Evolutionary conservation across 2,329 filamentous ascomycete species (phyloP).

Genomic region (Emergomyces africanus): DNA sequence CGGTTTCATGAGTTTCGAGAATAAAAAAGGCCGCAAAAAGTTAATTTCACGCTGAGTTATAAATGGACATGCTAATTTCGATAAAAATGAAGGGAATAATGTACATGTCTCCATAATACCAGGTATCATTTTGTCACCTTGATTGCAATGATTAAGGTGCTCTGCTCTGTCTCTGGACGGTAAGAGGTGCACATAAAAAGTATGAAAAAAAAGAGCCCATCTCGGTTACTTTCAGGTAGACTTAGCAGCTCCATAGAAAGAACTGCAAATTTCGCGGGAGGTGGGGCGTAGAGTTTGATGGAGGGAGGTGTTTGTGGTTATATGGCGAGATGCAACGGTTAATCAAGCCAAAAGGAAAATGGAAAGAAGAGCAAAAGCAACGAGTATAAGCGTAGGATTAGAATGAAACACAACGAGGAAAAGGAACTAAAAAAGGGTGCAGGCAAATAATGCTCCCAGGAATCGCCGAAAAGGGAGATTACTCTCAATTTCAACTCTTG

Average conservation of each 20-base stretch:
- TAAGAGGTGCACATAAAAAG: not conserved
- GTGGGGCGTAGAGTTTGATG: not conserved
- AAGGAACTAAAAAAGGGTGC: not conserved
- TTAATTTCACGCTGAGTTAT: not conserved
- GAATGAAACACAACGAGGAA: not conserved
- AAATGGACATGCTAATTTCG: not conserved
- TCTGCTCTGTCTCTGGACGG: not conserved
- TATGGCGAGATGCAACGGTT: not conserved
- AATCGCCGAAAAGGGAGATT: not conserved
- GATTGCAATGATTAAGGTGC: not conserved
- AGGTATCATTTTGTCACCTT: slow-evolving; percentile 1
- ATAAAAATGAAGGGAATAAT: slow-evolving; percentile 2
- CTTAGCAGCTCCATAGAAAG: not conserved
- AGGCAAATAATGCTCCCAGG: slow-evolving; percentile 1
- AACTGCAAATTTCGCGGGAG: not conserved
- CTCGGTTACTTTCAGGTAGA: not conserved
- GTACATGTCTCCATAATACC: not conserved
- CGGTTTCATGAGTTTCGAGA: not conserved
- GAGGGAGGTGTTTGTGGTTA: not conserved
- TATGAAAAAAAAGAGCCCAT: not conserved
- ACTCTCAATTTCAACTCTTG: not conserved
- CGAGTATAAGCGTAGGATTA: not conserved
- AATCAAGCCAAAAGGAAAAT: not conserved
- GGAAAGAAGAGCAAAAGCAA: not conserved
- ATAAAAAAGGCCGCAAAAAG: not conserved